Conservation (phyloP, 2,329 filamentous ascomycete genomes). For the Didymella glomerata region DNA sequence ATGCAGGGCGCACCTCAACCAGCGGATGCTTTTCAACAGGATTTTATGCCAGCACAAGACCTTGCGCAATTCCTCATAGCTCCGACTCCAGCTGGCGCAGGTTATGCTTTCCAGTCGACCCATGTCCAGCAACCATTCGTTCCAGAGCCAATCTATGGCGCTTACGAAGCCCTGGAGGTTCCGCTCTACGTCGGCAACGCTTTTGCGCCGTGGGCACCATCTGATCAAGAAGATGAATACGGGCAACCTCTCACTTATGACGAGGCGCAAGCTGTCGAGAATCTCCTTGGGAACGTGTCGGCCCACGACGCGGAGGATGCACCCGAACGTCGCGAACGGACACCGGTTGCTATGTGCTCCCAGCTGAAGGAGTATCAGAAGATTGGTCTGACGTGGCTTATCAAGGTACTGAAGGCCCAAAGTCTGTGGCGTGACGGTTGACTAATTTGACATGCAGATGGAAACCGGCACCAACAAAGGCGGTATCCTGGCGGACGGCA, state of each 20-base stretch:
- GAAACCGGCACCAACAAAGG: slow-evolving; percentile 76
- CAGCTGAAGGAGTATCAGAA: slow-evolving; percentile 83
- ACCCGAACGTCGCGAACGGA: slow-evolving; percentile 69
- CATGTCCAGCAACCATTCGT: slow-evolving; percentile 6
- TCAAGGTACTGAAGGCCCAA: slow-evolving; percentile 50
- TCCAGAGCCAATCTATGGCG: not conserved
- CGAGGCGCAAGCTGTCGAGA: slow-evolving; percentile 38
- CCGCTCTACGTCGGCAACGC: slow-evolving; percentile 11
- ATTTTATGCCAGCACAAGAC: slow-evolving; percentile 38
- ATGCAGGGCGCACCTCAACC: slow-evolving; percentile 11
- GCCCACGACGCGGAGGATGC: slow-evolving; percentile 50
- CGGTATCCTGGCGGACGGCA: slow-evolving; percentile 69
- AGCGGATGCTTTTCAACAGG: slow-evolving; percentile 31
- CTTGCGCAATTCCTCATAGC: slow-evolving; percentile 42
- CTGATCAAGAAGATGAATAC: slow-evolving; percentile 30
- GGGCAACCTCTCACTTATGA: slow-evolving; percentile 23
- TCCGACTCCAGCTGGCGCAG: slow-evolving; percentile 24
- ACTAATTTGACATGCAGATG: slow-evolving; percentile 53
- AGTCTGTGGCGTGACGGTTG: no score
- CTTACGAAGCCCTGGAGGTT: slow-evolving; percentile 16
- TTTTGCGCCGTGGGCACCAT: slow-evolving; percentile 12
- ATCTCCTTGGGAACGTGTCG: slow-evolving; percentile 46
- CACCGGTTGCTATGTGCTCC: slow-evolving; percentile 72
- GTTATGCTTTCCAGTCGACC: slow-evolving; percentile 28
- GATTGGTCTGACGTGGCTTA: slow-evolving; percentile 78